These are phyloP conservation scores for Tylopilus sp. DNA, from an alignment of 1,284 basidiomycete genomes.

Conservation along the genomic window DNA sequence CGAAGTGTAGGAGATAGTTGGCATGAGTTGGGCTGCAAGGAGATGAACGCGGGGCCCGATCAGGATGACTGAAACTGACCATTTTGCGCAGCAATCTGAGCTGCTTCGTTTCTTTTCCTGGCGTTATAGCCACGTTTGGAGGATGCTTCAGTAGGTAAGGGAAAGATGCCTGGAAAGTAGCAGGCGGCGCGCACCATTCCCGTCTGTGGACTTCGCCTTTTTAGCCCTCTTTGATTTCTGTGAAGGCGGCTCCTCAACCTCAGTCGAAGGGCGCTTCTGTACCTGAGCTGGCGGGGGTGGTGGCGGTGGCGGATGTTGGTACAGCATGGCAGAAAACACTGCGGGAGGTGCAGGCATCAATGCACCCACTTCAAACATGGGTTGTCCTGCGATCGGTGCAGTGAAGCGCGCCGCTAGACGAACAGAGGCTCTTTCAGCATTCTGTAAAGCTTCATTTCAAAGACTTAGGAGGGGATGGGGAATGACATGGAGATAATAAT, in stretches of 20 bases:
- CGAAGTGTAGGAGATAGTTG: slow-evolving; percentile 43
- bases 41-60: slow-evolving; percentile 22
- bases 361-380: slow-evolving; percentile 33
- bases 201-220: slow-evolving; percentile 37
- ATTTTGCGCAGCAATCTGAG: slow-evolving; percentile 53
- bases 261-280: slow-evolving; percentile 38
- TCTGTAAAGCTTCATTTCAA: slow-evolving; percentile 43
- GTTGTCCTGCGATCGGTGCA: slow-evolving; percentile 34
- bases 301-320: slow-evolving; percentile 27
- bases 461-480: slow-evolving; percentile 21
- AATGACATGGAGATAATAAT: slow-evolving; percentile 22
- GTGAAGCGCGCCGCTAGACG: slow-evolving; percentile 52
- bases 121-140: slow-evolving; percentile 62
- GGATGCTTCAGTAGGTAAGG: slow-evolving; percentile 34
- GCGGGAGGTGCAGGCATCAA: slow-evolving; percentile 32
- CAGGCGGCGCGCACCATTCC: slow-evolving; percentile 29
- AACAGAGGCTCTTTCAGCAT: slow-evolving; percentile 50
- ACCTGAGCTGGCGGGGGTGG: slow-evolving; percentile 29
- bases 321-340: slow-evolving; percentile 33
- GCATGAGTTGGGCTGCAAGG: slow-evolving; percentile 44
- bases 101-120: slow-evolving; percentile 66
- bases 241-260: slow-evolving; percentile 33
- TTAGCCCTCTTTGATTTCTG: slow-evolving; percentile 43
- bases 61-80: slow-evolving; percentile 40
- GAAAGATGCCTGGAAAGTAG: slow-evolving; percentile 7